These are phyloP conservation scores for Botrytis fragariae DNA, from an alignment of 2,329 filamentous ascomycete species.

Conservation along the genomic window DNA sequence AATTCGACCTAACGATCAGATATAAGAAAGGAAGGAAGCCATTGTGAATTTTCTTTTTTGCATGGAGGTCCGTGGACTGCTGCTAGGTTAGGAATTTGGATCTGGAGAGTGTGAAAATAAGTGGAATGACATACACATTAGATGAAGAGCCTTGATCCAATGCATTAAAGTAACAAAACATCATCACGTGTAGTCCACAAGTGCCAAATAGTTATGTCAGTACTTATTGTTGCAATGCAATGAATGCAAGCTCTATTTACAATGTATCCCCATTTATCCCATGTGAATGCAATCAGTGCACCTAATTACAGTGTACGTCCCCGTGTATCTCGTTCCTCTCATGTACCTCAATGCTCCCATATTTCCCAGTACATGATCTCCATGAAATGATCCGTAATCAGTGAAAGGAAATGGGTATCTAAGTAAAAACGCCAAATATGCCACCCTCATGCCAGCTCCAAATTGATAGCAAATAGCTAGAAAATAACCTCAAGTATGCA, in stretches of 20 bases:
- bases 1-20: background rate
- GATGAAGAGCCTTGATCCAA: background rate
- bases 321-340: background rate
- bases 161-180: background rate
- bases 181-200: background rate
- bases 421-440: background rate
- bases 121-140: background rate
- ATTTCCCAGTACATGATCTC: background rate
- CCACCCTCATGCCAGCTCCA: background rate
- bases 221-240: background rate
- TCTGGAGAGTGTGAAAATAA: background rate
- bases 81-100: background rate
- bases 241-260: background rate
- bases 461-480: background rate
- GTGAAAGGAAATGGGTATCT: constrained; percentile 10
- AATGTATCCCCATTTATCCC: background rate
- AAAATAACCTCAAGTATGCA: background rate
- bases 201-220: background rate
- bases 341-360: background rate
- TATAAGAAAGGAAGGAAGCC: background rate
- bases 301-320: background rate
- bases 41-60: background rate
- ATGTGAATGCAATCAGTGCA: background rate
- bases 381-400: background rate
- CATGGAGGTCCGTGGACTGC: background rate